These are phyloP conservation scores for Xerocomus brunneocitrinus DNA, from an alignment of 768 basidiomycete genomes.

Conservation along the genomic window DNA sequence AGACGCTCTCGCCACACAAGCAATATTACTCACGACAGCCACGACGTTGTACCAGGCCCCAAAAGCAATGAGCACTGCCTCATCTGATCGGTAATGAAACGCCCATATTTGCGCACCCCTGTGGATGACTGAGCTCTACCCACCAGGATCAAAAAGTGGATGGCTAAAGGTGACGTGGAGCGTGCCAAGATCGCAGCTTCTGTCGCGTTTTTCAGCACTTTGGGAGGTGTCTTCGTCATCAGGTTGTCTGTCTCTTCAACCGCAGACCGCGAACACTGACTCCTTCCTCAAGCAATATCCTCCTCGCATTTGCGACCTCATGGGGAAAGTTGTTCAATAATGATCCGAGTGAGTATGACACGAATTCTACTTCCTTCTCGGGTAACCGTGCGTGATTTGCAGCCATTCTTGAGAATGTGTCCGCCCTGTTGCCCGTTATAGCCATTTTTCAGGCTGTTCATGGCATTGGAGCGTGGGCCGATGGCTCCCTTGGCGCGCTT, in stretches of 20 bases:
- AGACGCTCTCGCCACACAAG: constrained; percentile 23
- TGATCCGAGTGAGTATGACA: constrained; percentile 36
- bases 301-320: constrained; percentile 40
- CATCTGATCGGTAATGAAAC: constrained; percentile 24
- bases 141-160: constrained; percentile 22
- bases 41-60: constrained; percentile 24
- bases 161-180: constrained; percentile 13
- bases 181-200: constrained; percentile 17
- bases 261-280: not conserved
- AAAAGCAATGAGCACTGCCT: constrained; percentile 15
- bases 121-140: not conserved
- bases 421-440: constrained; percentile 45
- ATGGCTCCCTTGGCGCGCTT: constrained; percentile 13
- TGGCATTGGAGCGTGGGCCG: constrained; percentile 19
- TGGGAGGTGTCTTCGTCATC: constrained; percentile 12
- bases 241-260: not conserved
- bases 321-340: constrained; percentile 62
- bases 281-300: constrained; percentile 31
- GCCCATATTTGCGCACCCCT: not conserved
- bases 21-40: constrained; percentile 21
- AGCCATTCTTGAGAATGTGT: constrained; percentile 41
- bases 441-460: constrained; percentile 24
- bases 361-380: not conserved
- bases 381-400: constrained; percentile 16
- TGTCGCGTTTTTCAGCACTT: constrained; percentile 15